Percentiles rank a stretch among this genome's conserved stretches.
Conservation (phyloP, 164 flowering plant genomes). For the grape (Vitis vinifera) region ASM3070453v1 NC_081822.1:11938501-11939000, state of each 20-base stretch:
- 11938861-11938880: too few species aligned
- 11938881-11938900: background rate
- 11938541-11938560: conserved; percentile 7
- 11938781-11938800: too few species aligned
- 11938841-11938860: background rate
- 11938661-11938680: conserved; percentile 9
- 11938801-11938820: background rate
- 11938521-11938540: conserved; percentile 24
- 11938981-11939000: background rate
- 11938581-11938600: conserved; percentile 1
- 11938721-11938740: conserved; percentile 3
- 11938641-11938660: conserved; percentile 14
- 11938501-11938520: conserved; percentile 35
- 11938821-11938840: background rate
- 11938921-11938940: background rate
- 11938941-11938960: too few species aligned
- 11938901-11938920: background rate
- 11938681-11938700: conserved; percentile 12
- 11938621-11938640: conserved; percentile 3
- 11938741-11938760: background rate
- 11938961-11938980: background rate
- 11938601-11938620: conserved; percentile 3
- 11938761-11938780: background rate
- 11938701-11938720: conserved; percentile 7
- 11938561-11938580: conserved; percentile 11